Evolutionary conservation across 805 yeast species (phyloP).

Genomic region (Kuraishia hungarica): DNA sequence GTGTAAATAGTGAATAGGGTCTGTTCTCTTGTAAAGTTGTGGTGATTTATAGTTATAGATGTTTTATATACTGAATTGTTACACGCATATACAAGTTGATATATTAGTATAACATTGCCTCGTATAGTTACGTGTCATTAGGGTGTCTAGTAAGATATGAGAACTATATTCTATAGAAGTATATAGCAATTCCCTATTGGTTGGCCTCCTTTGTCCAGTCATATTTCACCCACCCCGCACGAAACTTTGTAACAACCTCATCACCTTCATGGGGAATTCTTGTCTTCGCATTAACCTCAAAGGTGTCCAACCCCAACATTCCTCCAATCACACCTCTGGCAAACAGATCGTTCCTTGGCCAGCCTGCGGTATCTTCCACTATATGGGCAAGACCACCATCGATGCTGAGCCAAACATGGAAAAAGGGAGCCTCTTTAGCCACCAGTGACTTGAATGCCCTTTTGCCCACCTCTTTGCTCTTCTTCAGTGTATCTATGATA

Average conservation of each 20-base stretch:
- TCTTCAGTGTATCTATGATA: conserved; percentile 28
- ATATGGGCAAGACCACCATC: conserved; percentile 45
- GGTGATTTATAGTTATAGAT: too few relatives aligned
- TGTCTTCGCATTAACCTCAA: conserved; percentile 23
- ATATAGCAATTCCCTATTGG: not conserved
- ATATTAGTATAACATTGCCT: too few relatives aligned
- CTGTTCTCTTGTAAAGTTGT: too few relatives aligned
- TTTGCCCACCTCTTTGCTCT: conserved; percentile 12
- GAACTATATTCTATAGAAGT: too few relatives aligned
- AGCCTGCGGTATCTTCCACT: conserved; percentile 27
- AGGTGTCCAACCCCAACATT: conserved; percentile 27
- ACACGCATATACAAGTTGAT: too few relatives aligned
- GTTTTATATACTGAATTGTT: not conserved
- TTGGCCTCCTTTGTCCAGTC: conserved; percentile 6
- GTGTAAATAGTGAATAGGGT: not conserved
- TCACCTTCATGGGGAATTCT: conserved; percentile 11
- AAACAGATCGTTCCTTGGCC: conserved; percentile 41
- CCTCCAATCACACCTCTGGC: conserved; percentile 40
- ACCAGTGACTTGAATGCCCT: conserved; percentile 24
- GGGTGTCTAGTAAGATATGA: too few relatives aligned
- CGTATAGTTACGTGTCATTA: too few relatives aligned
- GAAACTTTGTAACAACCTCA: conserved; percentile 8
- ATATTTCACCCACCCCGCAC: conserved; percentile 7
- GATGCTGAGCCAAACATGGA: conserved; percentile 39
- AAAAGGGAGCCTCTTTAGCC: conserved; percentile 40